Conservation (phyloP, 805 yeast genomes). For the Pichia insulana region DNA sequence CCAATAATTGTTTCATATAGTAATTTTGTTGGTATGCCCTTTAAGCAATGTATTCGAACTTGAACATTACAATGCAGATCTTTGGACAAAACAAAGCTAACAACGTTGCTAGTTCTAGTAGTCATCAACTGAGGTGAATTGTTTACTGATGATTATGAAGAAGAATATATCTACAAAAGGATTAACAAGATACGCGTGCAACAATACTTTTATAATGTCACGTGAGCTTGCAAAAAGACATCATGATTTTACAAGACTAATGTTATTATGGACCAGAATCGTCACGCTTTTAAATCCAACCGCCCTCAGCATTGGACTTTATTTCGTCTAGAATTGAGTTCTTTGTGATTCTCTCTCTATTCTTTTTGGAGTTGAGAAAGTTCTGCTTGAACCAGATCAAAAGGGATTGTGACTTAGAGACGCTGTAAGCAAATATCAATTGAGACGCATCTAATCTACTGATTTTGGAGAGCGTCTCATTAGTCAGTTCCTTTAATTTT, state of each 20-base stretch:
- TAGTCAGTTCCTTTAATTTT: constrained; percentile 13
- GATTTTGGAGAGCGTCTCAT: constrained; percentile 12
- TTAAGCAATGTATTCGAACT: constrained; percentile 31
- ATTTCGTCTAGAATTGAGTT: constrained; percentile 1
- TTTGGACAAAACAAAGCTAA: constrained; percentile 46
- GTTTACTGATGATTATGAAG: too few species aligned
- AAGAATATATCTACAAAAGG: too few species aligned
- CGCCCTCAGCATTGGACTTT: constrained; percentile 1
- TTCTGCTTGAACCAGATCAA: constrained; percentile 21
- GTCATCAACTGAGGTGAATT: too few species aligned
- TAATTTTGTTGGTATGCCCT: constrained; percentile 12
- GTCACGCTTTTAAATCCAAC: constrained; percentile 9
- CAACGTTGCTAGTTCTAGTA: constrained; percentile 4
- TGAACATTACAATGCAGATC: constrained; percentile 43
- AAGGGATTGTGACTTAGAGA: constrained; percentile 21
- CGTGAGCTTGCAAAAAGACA: too few species aligned
- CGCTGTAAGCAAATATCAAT: constrained; percentile 25
- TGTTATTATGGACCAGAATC: too few species aligned
- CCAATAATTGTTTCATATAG: constrained; percentile 1
- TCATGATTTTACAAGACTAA: too few species aligned
- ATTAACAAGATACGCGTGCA: too few species aligned
- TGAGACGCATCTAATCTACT: constrained; percentile 22
- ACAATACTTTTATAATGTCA: too few species aligned
- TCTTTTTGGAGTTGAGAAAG: constrained; percentile 19
- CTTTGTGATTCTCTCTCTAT: constrained; percentile 9